A percentile compares a stretch with the other conserved stretches of the same genome.
Evolutionary conservation across 148 eudicot species (phyloP).

Genomic region (Silene conica): DNA sequence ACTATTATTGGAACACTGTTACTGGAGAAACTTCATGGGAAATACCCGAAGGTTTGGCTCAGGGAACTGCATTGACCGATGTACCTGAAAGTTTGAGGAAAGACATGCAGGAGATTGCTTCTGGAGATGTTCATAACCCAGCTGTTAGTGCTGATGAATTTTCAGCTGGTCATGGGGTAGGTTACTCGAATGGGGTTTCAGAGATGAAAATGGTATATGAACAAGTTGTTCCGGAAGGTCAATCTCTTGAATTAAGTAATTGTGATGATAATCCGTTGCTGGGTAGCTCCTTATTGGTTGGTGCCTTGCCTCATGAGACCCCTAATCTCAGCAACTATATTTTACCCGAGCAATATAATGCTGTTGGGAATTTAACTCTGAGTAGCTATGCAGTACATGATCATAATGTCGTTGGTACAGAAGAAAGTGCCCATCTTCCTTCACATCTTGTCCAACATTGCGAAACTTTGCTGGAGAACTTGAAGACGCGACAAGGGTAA

Average conservation of each 20-base stretch:
- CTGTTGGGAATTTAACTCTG: slow-evolving; percentile 19
- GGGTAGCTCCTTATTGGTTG: slow-evolving; percentile 21
- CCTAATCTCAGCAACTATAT: slow-evolving; percentile 24
- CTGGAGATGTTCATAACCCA: slow-evolving; percentile 21
- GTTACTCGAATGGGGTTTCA: slow-evolving; percentile 29
- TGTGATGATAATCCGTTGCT: slow-evolving; percentile 25
- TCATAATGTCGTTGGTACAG: slow-evolving; percentile 24
- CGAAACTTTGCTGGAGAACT: slow-evolving; percentile 62
- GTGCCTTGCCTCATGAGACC: slow-evolving; percentile 24
- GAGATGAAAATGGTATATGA: slow-evolving; percentile 20
- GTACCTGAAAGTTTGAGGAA: slow-evolving; percentile 32
- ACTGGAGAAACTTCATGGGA: slow-evolving; percentile 98
- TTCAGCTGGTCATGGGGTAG: slow-evolving; percentile 22
- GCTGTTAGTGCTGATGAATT: slow-evolving; percentile 18
- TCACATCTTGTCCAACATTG: slow-evolving; percentile 44
- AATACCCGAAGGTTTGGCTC: slow-evolving; percentile 57
- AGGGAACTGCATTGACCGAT: slow-evolving; percentile 33
- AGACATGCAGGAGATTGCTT: slow-evolving; percentile 29
- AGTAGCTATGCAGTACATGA: slow-evolving; percentile 27
- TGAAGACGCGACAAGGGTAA: slow-evolving; percentile 55
- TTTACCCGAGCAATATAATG: slow-evolving; percentile 17
- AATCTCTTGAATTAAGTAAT: slow-evolving; percentile 22
- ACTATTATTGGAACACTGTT: slow-evolving; percentile 84
- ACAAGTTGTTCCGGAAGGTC: slow-evolving; percentile 25
- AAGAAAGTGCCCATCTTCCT: slow-evolving; percentile 39